These are phyloP conservation scores for Polytrichum commune DNA, from an alignment of 225 moss, liverwort and hornwort species.

Conservation along the genomic window DNA sequence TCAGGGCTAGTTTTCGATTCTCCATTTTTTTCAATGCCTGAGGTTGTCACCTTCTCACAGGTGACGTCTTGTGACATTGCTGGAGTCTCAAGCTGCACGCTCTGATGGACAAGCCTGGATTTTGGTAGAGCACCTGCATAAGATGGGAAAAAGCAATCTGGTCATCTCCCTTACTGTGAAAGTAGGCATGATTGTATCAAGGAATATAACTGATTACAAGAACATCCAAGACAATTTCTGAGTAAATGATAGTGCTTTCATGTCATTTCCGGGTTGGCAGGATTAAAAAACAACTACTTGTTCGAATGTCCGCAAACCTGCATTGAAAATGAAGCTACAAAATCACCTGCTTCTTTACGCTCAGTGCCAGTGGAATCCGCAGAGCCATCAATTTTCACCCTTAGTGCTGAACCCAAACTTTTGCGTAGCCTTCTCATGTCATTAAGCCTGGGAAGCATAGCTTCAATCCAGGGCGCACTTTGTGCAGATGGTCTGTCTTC, in stretches of 20 bases:
- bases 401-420: constrained; percentile 70
- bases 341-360: constrained; percentile 24
- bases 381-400: constrained; percentile 56
- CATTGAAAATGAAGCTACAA: background rate
- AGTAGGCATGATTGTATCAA: too few relatives aligned
- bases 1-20: constrained; percentile 11
- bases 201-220: too few relatives aligned
- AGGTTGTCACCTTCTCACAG: constrained; percentile 7
- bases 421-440: constrained; percentile 52
- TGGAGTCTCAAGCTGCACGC: constrained; percentile 25
- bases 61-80: constrained; percentile 2
- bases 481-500: constrained; percentile 20
- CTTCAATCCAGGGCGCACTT: constrained; percentile 27
- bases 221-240: too few relatives aligned
- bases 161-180: too few relatives aligned
- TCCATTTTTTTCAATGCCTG: constrained; percentile 10
- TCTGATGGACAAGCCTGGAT: constrained; percentile 38
- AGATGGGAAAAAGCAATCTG: background rate
- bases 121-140: constrained; percentile 40
- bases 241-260: too few relatives aligned
- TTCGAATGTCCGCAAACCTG: too few relatives aligned
- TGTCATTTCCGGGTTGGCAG: too few relatives aligned
- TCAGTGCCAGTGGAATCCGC: constrained; percentile 14
- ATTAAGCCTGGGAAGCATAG: constrained; percentile 29
- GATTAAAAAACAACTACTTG: too few relatives aligned